Evolutionary conservation across 2,329 filamentous ascomycete species (phyloP).

Genomic region (Fusarium sp.): DNA sequence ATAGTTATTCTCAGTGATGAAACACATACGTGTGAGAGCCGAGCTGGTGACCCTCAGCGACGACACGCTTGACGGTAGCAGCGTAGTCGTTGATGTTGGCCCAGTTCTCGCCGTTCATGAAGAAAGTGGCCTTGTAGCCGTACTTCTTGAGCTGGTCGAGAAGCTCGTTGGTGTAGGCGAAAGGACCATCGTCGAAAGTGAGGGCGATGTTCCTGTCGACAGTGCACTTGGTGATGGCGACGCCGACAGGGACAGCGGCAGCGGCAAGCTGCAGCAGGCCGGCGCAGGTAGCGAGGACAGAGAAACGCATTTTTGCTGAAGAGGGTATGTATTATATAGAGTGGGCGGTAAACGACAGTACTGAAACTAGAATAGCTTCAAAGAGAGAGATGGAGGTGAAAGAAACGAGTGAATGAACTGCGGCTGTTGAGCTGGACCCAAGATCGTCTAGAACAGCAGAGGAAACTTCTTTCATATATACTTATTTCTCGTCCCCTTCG

Average conservation of each 20-base stretch:
- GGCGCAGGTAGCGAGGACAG: slow-evolving; percentile 17
- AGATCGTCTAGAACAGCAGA: not conserved
- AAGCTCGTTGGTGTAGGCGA: slow-evolving; percentile 22
- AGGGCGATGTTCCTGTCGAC: slow-evolving; percentile 25
- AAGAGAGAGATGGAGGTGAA: slow-evolving; percentile 4
- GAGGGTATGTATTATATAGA: not conserved
- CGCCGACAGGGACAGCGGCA: slow-evolving; percentile 16
- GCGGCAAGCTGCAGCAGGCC: slow-evolving; percentile 18
- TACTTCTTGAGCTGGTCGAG: slow-evolving; percentile 26
- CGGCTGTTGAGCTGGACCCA: slow-evolving; percentile 11
- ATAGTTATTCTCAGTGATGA: not conserved
- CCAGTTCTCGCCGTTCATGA: slow-evolving; percentile 40
- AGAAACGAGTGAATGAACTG: slow-evolving; percentile 14
- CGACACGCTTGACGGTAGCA: slow-evolving; percentile 49
- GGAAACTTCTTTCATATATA: slow-evolving; percentile 21
- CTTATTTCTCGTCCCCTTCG: not conserved
- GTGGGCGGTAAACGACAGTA: slow-evolving; percentile 11
- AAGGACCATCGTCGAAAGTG: slow-evolving; percentile 25
- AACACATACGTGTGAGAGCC: slow-evolving; percentile 49
- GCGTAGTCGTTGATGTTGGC: slow-evolving; percentile 36
- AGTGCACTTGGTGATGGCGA: slow-evolving; percentile 17
- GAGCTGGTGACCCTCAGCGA: slow-evolving; percentile 62
- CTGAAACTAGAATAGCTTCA: slow-evolving; percentile 12
- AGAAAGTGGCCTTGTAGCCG: slow-evolving; percentile 32
- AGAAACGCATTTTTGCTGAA: slow-evolving; percentile 11